Conservation (phyloP, 768 basidiomycete genomes). For the Mycena alexandri region DNA sequence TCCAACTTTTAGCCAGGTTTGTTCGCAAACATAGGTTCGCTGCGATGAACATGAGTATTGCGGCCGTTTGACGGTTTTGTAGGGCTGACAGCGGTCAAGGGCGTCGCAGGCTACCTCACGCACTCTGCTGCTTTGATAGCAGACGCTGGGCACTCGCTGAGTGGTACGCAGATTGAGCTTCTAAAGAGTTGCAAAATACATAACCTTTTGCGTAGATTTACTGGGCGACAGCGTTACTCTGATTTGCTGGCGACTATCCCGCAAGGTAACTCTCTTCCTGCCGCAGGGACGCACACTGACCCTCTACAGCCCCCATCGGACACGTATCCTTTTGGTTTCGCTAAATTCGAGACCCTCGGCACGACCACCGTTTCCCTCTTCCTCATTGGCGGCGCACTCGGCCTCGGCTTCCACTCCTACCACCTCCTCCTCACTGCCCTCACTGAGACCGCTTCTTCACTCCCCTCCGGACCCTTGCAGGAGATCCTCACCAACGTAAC, state of each 20-base stretch:
- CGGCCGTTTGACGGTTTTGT: conserved; percentile 80
- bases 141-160: conserved; percentile 92
- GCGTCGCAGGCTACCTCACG: conserved; percentile 88
- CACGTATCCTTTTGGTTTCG: conserved; percentile 88
- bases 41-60: neutral
- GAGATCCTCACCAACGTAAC: conserved; percentile 71
- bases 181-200: conserved; percentile 1
- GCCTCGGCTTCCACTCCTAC: conserved; percentile 87
- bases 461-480: conserved; percentile 75
- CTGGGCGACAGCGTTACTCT: conserved; percentile 44
- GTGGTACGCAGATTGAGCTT: conserved; percentile 62
- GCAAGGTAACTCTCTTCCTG: conserved; percentile 66
- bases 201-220: conserved; percentile 6
- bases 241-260: conserved; percentile 91
- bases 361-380: conserved; percentile 92
- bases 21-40: conserved; percentile 75
- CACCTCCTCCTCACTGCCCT: conserved; percentile 61
- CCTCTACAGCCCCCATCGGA: conserved; percentile 74
- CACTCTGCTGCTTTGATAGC: conserved; percentile 93
- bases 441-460: conserved; percentile 71
- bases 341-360: conserved; percentile 96
- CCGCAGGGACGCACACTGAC: conserved; percentile 68
- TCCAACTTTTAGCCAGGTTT: conserved; percentile 55
- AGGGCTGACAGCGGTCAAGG: conserved; percentile 85
- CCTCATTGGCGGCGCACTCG: conserved; percentile 85